Percentiles rank a stretch among this genome's conserved stretches.
These are phyloP conservation scores for Trichoderma reesei DNA, from an alignment of 495 filamentous ascomycete genomes.

Conservation along the genomic window DNA sequence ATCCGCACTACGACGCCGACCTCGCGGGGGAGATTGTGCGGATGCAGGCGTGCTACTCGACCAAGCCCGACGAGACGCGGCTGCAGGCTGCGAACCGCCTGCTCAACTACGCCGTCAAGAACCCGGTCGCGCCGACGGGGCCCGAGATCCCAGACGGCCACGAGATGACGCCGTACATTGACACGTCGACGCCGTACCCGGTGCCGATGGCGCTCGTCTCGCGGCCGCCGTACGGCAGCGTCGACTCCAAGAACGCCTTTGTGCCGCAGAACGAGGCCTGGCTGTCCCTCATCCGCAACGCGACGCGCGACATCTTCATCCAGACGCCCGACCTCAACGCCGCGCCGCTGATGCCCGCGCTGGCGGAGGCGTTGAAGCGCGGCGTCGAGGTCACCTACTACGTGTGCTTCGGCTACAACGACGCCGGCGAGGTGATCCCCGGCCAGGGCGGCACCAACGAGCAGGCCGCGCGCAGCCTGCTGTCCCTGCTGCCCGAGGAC, in stretches of 20 bases:
- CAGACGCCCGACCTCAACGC: constrained; percentile 71
- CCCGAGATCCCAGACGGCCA: constrained; percentile 40
- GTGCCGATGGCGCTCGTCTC: constrained; percentile 65
- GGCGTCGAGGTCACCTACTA: constrained; percentile 59
- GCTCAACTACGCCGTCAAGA: constrained; percentile 53
- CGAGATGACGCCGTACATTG: constrained; percentile 55
- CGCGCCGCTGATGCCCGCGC: constrained; percentile 50
- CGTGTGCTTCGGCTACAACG: constrained; percentile 69
- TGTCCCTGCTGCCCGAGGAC: constrained; percentile 34
- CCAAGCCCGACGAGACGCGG: constrained; percentile 38
- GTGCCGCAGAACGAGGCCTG: constrained; percentile 66
- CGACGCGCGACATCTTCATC: constrained; percentile 53
- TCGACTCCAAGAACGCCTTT: constrained; percentile 46
- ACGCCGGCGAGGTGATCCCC: constrained; percentile 64
- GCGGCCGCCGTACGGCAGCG: constrained; percentile 53
- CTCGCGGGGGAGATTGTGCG: constrained; percentile 50
- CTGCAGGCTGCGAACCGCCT: constrained; percentile 50
- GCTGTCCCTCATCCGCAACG: constrained; percentile 57
- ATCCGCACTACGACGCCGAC: constrained; percentile 53
- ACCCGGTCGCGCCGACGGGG: constrained; percentile 39
- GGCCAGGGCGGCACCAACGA: constrained; percentile 71
- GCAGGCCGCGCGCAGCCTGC: constrained; percentile 49
- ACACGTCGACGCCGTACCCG: constrained; percentile 40
- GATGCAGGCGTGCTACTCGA: constrained; percentile 43
- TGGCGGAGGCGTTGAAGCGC: constrained; percentile 52